These are phyloP conservation scores for Lichtheimia ramosa DNA, from an alignment of 371 early-diverging fungal genomes.

Conservation along the genomic window DNA sequence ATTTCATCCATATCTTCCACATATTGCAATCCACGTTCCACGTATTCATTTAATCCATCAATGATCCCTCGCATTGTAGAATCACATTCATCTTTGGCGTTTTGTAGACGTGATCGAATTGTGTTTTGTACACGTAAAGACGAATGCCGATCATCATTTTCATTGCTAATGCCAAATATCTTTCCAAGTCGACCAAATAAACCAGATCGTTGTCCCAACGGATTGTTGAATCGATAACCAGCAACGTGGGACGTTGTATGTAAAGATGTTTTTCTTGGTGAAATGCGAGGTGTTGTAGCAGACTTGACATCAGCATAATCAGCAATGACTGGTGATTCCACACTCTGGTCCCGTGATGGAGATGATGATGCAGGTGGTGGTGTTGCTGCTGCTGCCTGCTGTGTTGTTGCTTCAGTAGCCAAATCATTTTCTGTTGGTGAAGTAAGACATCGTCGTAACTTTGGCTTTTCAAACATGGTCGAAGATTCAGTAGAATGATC, in stretches of 20 bases:
- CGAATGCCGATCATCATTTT: conserved; percentile 13
- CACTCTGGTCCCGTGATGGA: too few species aligned
- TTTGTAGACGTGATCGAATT: conserved; percentile 35
- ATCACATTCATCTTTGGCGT: conserved; percentile 47
- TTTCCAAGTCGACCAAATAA: conserved; percentile 21
- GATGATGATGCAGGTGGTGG: neutral
- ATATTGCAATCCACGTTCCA: conserved; percentile 66
- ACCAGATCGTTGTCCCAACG: conserved; percentile 13
- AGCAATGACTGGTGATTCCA: too few species aligned
- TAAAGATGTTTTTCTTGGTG: neutral
- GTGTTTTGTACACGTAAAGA: conserved; percentile 23
- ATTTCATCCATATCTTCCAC: conserved; percentile 49
- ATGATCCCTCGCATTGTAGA: conserved; percentile 65
- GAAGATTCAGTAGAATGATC: too few species aligned
- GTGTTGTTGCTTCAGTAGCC: too few species aligned
- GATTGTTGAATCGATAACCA: conserved; percentile 20
- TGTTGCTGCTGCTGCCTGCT: neutral
- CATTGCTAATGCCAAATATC: conserved; percentile 12
- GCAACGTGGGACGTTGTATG: conserved; percentile 6
- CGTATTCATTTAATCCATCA: conserved; percentile 70
- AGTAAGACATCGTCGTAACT: conserved; percentile 13
- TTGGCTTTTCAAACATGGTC: conserved; percentile 5
- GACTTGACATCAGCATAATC: too few species aligned
- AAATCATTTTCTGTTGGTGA: conserved; percentile 5
- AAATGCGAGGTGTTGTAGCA: neutral